These are phyloP conservation scores for Solanum hybrid DNA, from an alignment of 305 asterid species.

Conservation along the genomic window DNA sequence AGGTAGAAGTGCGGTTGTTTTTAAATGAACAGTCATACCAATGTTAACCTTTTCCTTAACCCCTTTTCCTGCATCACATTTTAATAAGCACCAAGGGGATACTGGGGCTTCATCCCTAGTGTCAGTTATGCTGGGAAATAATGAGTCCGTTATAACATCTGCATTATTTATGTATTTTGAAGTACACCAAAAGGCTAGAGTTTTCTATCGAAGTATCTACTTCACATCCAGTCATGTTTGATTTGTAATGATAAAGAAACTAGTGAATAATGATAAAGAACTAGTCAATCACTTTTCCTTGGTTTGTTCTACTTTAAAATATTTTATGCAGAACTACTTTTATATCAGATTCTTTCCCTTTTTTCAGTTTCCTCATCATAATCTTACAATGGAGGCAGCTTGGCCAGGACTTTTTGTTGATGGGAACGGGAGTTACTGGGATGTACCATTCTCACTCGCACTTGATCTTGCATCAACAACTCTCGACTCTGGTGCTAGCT, in stretches of 20 bases:
- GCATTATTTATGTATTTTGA: neutral
- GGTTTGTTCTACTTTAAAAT: neutral
- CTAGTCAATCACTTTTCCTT: neutral
- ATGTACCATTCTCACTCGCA: constrained; percentile 51
- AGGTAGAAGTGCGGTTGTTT: neutral
- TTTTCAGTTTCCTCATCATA: constrained; percentile 55
- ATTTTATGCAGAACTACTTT: neutral
- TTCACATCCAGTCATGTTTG: neutral
- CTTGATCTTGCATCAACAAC: constrained; percentile 57
- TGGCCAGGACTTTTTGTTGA: constrained; percentile 57
- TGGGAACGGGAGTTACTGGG: constrained; percentile 69
- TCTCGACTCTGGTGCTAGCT: constrained; percentile 45
- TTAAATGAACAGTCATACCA: neutral
- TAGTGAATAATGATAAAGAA: neutral
- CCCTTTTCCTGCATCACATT: neutral
- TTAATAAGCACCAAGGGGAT: neutral
- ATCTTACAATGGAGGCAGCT: constrained; percentile 66
- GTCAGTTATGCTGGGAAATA: neutral
- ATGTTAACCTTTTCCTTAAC: neutral
- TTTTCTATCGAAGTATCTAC: neutral
- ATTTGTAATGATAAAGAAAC: neutral
- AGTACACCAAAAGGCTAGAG: neutral
- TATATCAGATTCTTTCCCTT: constrained; percentile 1
- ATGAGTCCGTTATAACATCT: neutral
- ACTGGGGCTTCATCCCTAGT: neutral